Base-by-base conservation (phyloP, 2,329 filamentous ascomycete genomes). In the Fusarium sp. region DNA sequence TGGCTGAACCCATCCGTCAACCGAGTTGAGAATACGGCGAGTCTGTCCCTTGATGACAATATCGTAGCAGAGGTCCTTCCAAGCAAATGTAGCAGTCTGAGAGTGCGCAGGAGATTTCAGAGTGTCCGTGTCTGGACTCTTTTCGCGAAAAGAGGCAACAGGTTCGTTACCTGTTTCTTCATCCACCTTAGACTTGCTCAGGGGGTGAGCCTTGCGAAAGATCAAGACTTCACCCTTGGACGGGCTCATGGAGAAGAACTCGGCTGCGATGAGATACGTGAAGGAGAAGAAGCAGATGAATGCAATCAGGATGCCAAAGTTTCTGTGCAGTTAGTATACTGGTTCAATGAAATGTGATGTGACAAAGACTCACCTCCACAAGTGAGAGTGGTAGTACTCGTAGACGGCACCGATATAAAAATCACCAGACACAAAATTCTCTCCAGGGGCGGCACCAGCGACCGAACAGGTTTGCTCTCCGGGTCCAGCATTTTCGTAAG, bases 1-100 rank as follows among this genome's bases (percentile, higher is more conserved):
- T 3, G 92, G 92, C 80, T 93, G 92, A 64, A 94, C 91, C 90
- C 91, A 94, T 8, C 92, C 92, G 76, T 93, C 90, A 4, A 94
- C 91, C 62, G 92, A 85, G 69, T 93, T 89, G 27, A 94, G 83
- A 76, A 95, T 91, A 22, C 90, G 87, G 20, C 92, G 87, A 2
- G 85, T 81, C 71, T 93, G 88, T 79, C 92, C 93, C 52, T 76
- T 80, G 80, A 93, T 92, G 74, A 89, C 89, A 77, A 94, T 92
- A 70, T 94, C 92, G 76, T 94, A 94, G 81, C 89, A 92, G 5
- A 94, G 89, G 70, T 93, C 86, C 64, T 89, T 85, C 92, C 92
- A 94, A 70, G 91, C 90, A 82, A 94, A 93, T 63, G 92, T 29
- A 22, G 37, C 8, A 14, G 20, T 56, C 14, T 68, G 71, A 60